Evolutionary conservation across 805 yeast species (phyloP).

Genomic region (Naumovozyma dairenensis): DNA sequence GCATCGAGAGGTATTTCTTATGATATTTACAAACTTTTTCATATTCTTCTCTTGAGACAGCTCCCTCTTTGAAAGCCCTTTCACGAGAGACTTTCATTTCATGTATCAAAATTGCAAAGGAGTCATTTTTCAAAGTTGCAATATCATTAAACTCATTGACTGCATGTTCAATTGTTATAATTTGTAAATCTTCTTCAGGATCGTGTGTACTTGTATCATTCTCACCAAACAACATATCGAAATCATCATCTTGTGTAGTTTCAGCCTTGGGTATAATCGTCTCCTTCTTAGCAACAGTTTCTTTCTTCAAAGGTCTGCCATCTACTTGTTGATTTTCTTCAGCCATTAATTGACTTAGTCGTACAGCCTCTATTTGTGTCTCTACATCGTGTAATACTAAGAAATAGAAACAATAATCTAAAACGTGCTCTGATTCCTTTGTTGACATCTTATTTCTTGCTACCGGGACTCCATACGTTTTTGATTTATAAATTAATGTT

Average conservation of each 20-base stretch:
- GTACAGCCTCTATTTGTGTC: constrained; percentile 15
- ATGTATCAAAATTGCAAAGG: constrained; percentile 23
- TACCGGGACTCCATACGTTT: constrained; percentile 18
- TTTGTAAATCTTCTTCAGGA: constrained; percentile 13
- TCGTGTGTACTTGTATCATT: constrained; percentile 24
- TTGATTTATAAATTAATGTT: constrained; percentile 20
- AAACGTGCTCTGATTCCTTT: constrained; percentile 18
- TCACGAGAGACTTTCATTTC: constrained; percentile 13
- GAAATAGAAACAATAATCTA: constrained; percentile 25
- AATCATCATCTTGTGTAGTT: constrained; percentile 24
- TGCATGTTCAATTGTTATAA: constrained; percentile 4
- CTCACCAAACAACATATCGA: constrained; percentile 30
- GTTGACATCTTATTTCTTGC: constrained; percentile 16
- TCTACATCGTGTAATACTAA: constrained; percentile 23
- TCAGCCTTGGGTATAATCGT: constrained; percentile 8
- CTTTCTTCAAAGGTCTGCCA: neutral
- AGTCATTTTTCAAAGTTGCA: constrained; percentile 11
- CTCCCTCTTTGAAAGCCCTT: constrained; percentile 8
- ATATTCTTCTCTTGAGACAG: constrained; percentile 11
- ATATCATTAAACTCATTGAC: constrained; percentile 4
- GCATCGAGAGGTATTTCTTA: constrained; percentile 15
- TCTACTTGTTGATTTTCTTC: constrained; percentile 3
- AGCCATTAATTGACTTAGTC: constrained; percentile 17
- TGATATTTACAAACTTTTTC: constrained; percentile 13
- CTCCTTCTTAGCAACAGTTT: constrained; percentile 3